Percentiles rank a stretch among this genome's conserved stretches.
These are phyloP conservation scores for Mucor velutinosus DNA, from an alignment of 371 early-diverging fungal genomes.

Conservation along the genomic window DNA sequence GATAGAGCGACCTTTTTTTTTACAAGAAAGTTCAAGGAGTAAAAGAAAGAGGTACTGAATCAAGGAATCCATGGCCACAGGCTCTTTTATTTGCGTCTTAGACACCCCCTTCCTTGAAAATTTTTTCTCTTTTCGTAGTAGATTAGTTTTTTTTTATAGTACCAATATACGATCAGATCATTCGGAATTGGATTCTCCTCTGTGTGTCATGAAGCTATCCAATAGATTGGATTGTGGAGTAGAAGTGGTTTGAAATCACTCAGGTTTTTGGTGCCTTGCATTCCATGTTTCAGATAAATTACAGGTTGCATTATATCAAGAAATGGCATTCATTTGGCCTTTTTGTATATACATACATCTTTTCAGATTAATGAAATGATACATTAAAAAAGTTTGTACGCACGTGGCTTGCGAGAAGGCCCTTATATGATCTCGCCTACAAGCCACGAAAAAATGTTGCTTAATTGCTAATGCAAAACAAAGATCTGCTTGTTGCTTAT, in stretches of 20 bases:
- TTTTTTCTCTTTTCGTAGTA: slow-evolving; percentile 3
- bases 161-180: not conserved
- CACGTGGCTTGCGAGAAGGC: not conserved
- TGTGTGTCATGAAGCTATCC: not conserved
- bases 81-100: not conserved
- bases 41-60: not conserved
- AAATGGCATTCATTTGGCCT: not conserved
- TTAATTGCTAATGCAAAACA: not conserved
- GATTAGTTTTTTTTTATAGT: not conserved
- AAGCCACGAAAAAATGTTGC: not conserved
- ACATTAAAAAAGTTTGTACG: not conserved
- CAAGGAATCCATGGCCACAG: not conserved
- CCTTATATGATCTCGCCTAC: not conserved
- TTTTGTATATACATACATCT: not conserved
- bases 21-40: slow-evolving; percentile 1
- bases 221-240: not conserved
- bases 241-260: not conserved
- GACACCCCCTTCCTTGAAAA: not conserved
- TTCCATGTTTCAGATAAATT: slow-evolving; percentile 2
- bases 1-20: slow-evolving; percentile 8
- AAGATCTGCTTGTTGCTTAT: not conserved
- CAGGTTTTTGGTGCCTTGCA: not conserved
- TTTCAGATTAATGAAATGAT: not conserved
- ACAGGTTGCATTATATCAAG: not conserved
- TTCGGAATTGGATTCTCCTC: not conserved